Percentiles rank a stretch among this genome's conserved stretches.
These are phyloP conservation scores for Borealophlyctis nickersoniae DNA, from an alignment of 192 early-diverging fungal genomes.

Conservation along the genomic window DNA sequence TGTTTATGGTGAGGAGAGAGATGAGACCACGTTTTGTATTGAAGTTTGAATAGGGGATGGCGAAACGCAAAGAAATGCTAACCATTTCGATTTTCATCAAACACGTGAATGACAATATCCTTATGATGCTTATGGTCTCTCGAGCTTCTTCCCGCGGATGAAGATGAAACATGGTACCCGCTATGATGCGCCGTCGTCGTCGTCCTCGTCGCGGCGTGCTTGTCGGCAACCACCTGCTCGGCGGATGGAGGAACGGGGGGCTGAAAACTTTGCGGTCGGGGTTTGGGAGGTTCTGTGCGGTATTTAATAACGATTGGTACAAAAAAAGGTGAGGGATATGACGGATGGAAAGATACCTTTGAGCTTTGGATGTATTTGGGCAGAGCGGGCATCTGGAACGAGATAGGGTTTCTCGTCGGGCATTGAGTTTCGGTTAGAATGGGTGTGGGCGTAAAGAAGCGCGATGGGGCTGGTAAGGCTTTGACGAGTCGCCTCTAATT, in stretches of 20 bases:
- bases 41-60: not conserved
- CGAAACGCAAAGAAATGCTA: not conserved
- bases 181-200: no score
- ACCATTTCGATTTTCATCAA: conserved; percentile 51
- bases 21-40: not conserved
- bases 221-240: not conserved
- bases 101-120: conserved; percentile 53
- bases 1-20: conserved; percentile 1
- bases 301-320: not conserved
- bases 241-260: not conserved
- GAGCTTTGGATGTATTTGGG: conserved; percentile 4
- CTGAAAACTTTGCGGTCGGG: not conserved
- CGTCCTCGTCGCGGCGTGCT: no score
- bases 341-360: not conserved
- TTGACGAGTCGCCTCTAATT: no score
- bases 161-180: not conserved
- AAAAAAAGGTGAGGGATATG: not conserved
- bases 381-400: not conserved
- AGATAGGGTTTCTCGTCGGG: conserved; percentile 5
- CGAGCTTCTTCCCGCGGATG: not conserved
- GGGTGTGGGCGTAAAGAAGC: no score
- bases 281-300: not conserved
- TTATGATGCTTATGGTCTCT: not conserved
- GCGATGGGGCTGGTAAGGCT: no score
- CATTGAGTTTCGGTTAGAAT: no score